Conservation (phyloP, 306 rosid genomes). For the Gastrolobium villosum region DNA sequence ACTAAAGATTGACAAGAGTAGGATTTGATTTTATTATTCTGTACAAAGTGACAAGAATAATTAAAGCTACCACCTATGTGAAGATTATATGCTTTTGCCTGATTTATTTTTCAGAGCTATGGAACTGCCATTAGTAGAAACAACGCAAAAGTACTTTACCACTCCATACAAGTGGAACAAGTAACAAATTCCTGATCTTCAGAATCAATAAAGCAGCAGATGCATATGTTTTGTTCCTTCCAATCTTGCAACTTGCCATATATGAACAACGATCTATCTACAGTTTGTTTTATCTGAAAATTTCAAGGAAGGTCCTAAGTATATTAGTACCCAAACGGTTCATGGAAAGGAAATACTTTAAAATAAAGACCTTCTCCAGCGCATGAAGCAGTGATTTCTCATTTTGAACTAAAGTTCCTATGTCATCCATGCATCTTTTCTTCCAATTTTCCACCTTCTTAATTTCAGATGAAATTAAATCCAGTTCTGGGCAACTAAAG, state of each 20-base stretch:
- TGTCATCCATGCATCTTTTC: slow-evolving; percentile 60
- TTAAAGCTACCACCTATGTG: slow-evolving; percentile 35
- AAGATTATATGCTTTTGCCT: slow-evolving; percentile 30
- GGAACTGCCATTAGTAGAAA: slow-evolving; percentile 33
- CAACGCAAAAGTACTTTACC: slow-evolving; percentile 67
- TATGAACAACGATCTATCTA: slow-evolving; percentile 72
- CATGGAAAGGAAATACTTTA: slow-evolving; percentile 28
- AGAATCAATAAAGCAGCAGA: slow-evolving; percentile 62
- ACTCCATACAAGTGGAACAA: slow-evolving; percentile 80
- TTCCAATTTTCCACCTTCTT: slow-evolving; percentile 91
- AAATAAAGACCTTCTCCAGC: slow-evolving; percentile 72
- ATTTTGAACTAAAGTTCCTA: slow-evolving; percentile 59
- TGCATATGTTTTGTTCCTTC: slow-evolving; percentile 55
- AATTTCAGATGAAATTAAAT: slow-evolving; percentile 75
- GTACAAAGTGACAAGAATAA: slow-evolving; percentile 31
- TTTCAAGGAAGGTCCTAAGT: slow-evolving; percentile 35
- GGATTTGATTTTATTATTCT: slow-evolving; percentile 30
- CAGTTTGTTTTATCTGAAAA: slow-evolving; percentile 70
- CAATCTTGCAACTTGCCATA: slow-evolving; percentile 56
- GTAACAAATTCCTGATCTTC: slow-evolving; percentile 62
- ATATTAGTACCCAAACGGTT: slow-evolving; percentile 17
- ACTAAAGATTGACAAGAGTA: slow-evolving; percentile 1
- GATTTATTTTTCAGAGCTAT: slow-evolving; percentile 27
- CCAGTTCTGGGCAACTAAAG: slow-evolving; percentile 77
- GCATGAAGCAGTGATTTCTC: slow-evolving; percentile 63